A percentile compares a stretch with the other conserved stretches of the same genome.
Conservation (phyloP, 2,329 filamentous ascomycete species). For the Calonectria naviculata region DNA sequence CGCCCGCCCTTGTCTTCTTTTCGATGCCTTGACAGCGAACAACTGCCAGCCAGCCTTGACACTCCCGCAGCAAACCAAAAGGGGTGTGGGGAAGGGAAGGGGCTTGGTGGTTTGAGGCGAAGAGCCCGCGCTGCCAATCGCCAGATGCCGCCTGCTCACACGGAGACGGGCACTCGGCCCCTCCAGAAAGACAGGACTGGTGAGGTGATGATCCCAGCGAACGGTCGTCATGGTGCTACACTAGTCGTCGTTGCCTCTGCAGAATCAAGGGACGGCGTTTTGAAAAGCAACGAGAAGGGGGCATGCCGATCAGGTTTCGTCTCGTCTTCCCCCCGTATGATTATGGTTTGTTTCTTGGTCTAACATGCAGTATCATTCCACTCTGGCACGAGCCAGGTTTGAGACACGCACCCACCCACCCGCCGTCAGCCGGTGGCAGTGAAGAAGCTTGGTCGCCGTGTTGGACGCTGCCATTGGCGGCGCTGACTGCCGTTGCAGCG, state of each 20-base stretch:
- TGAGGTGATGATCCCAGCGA: not conserved
- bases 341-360: no score
- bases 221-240: not conserved
- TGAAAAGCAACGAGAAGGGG: not conserved
- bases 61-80: not conserved
- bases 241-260: not conserved
- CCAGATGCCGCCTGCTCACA: constrained; percentile 9
- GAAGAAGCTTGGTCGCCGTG: not conserved
- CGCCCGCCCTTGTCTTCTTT: not conserved
- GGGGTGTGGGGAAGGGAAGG: not conserved
- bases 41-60: no score
- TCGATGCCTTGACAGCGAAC: not conserved
- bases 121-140: not conserved
- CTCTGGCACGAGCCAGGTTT: no score
- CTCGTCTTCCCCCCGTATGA: not conserved
- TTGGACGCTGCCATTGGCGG: not conserved
- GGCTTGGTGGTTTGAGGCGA: constrained; percentile 14
- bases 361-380: no score
- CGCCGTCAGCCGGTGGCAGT: constrained; percentile 11
- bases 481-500: not conserved
- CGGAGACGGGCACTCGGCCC: not conserved
- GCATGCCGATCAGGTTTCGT: not conserved
- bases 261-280: not conserved
- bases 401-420: constrained; percentile 3
- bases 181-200: not conserved